Evolutionary conservation across 2,329 filamentous ascomycete genomes (phyloP).

Genomic region (Penicillium sp.): DNA sequence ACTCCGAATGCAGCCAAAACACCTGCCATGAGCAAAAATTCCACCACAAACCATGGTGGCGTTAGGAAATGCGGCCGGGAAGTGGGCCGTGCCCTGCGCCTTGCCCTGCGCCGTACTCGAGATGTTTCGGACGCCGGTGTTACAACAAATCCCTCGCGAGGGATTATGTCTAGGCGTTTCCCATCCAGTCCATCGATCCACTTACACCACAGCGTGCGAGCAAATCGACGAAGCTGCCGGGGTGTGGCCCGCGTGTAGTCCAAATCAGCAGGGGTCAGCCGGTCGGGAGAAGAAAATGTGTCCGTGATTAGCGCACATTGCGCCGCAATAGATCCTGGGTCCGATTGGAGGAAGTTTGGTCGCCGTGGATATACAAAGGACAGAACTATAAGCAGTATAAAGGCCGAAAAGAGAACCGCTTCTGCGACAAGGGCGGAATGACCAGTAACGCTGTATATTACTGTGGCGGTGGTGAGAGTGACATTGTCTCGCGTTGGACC

Average conservation of each 20-base stretch:
- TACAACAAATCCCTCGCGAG: neutral
- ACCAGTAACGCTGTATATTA: slow-evolving; percentile 8
- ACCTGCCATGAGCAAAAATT: slow-evolving; percentile 16
- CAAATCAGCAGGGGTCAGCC: slow-evolving; percentile 2
- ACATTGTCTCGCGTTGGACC: slow-evolving; percentile 1
- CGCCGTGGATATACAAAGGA: slow-evolving; percentile 12
- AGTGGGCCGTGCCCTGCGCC: neutral
- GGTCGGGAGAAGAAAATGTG: slow-evolving; percentile 4
- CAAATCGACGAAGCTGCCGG: slow-evolving; percentile 20
- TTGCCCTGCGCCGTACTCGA: slow-evolving; percentile 4
- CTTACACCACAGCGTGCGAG: slow-evolving; percentile 14
- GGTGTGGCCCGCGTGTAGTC: slow-evolving; percentile 12
- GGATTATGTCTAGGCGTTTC: slow-evolving; percentile 11
- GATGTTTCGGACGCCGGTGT: neutral
- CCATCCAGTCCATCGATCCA: slow-evolving; percentile 7
- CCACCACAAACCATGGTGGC: slow-evolving; percentile 16
- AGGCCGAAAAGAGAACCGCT: slow-evolving; percentile 3
- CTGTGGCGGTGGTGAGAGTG: slow-evolving; percentile 1
- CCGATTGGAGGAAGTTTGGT: slow-evolving; percentile 16
- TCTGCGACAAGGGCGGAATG: slow-evolving; percentile 7
- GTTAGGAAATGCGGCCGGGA: slow-evolving; percentile 22
- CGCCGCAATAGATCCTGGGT: slow-evolving; percentile 22
- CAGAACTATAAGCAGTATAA: neutral
- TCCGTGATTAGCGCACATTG: slow-evolving; percentile 18
- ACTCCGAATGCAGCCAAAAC: slow-evolving; percentile 15